phyloP scores from a whole-genome alignment of 2,329 filamentous ascomycete species.

The Thelonectria olida region DNA sequence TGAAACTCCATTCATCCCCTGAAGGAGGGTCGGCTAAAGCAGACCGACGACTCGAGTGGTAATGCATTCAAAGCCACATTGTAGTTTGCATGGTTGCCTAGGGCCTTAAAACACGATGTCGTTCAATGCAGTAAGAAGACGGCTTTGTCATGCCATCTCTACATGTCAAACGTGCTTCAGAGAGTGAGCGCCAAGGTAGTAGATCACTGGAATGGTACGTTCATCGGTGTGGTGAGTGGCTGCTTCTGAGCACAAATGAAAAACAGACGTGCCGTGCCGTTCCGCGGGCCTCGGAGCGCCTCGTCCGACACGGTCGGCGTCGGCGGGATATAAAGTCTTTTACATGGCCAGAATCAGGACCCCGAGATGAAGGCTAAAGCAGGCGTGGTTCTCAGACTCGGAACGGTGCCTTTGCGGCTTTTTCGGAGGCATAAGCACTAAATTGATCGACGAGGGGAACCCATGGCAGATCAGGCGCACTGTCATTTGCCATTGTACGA shows the following conservation, averaged over 20 bases:
- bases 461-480: not conserved
- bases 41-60: not conserved
- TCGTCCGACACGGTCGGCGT: too few species aligned
- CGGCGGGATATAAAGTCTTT: not conserved
- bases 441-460: not conserved
- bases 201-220: not conserved
- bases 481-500: not conserved
- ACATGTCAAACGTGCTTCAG: not conserved
- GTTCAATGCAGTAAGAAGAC: not conserved
- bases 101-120: not conserved
- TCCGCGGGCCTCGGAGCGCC: not conserved
- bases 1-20: not conserved
- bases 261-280: not conserved
- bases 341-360: not conserved
- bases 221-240: not conserved
- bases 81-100: not conserved
- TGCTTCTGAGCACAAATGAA: not conserved
- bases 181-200: too few species aligned
- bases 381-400: too few species aligned
- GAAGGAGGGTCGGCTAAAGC: not conserved
- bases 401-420: too few species aligned
- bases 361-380: too few species aligned
- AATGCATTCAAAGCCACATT: not conserved
- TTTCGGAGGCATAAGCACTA: slow-evolving; percentile 3
- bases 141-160: not conserved